phyloP scores from a whole-genome alignment of 176 grass and related monocot species.

The Ampelocalamus luodianensis region DNA sequence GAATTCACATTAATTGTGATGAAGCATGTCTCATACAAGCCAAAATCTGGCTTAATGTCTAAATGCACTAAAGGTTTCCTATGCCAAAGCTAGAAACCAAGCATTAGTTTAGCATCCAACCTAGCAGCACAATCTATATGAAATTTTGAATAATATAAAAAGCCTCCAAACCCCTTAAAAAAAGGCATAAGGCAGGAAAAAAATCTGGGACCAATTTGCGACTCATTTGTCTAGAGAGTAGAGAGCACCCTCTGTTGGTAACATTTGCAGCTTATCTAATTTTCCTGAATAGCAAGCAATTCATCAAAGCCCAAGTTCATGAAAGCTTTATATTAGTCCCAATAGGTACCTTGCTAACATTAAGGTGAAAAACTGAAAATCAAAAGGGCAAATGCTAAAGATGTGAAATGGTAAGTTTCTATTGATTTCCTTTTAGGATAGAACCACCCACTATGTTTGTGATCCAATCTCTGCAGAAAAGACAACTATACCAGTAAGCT shows the following conservation, averaged over 20 bases:
- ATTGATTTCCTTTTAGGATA: slow-evolving; percentile 7
- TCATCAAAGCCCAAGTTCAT: slow-evolving; percentile 3
- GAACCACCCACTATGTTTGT: not conserved
- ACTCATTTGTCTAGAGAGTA: slow-evolving; percentile 1
- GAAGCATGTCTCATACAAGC: not conserved
- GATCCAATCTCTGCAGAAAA: slow-evolving; percentile 25
- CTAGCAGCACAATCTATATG: too few species aligned
- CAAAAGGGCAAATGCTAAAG: not conserved
- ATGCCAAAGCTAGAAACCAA: not conserved
- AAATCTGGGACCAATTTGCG: not conserved
- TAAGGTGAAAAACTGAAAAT: slow-evolving; percentile 30
- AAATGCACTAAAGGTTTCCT: not conserved
- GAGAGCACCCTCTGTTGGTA: not conserved
- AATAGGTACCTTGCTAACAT: not conserved
- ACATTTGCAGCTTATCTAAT: slow-evolving; percentile 10
- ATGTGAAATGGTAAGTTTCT: not conserved
- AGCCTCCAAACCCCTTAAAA: too few species aligned
- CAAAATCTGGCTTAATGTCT: not conserved
- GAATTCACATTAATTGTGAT: slow-evolving; percentile 1
- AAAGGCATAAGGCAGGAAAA: not conserved
- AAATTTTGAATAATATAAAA: not conserved
- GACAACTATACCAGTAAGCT: slow-evolving; percentile 72
- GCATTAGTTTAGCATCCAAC: not conserved
- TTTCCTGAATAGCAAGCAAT: slow-evolving; percentile 25
- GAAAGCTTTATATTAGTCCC: not conserved